Evolutionary conservation across 345 rosid genomes (phyloP).

Genomic region (Pistacia atlantica): DNA sequence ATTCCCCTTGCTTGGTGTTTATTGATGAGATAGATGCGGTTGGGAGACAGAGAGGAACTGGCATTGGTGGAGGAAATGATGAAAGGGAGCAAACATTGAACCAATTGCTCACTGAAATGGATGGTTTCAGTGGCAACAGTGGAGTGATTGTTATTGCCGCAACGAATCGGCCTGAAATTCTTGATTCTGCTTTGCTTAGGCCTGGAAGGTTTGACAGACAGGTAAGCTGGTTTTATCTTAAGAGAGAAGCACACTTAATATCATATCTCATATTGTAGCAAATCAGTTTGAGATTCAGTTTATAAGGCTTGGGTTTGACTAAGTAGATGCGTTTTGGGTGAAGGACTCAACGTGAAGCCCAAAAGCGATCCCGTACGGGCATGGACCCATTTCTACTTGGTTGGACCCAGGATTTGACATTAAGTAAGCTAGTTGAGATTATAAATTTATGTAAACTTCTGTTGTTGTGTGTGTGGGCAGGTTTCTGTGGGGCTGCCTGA

Average conservation of each 20-base stretch:
- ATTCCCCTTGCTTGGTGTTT: conserved; percentile 71
- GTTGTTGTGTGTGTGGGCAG: conserved; percentile 26
- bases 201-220: conserved; percentile 81
- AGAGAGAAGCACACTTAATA: no score
- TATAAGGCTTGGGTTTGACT: no score
- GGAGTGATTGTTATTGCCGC: conserved; percentile 82
- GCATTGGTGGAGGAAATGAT: conserved; percentile 88
- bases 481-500: conserved; percentile 71
- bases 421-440: no score
- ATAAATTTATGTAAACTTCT: neutral
- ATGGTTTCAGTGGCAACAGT: conserved; percentile 62
- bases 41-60: conserved; percentile 80
- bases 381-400: no score
- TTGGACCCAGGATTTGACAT: no score
- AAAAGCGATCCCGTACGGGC: no score
- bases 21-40: conserved; percentile 88
- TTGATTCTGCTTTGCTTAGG: conserved; percentile 74
- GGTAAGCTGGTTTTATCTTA: conserved; percentile 26
- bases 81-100: conserved; percentile 85
- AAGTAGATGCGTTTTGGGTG: no score
- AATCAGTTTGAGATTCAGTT: no score
- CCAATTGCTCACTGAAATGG: conserved; percentile 79
- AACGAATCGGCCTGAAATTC: conserved; percentile 76
- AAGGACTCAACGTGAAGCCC: no score
- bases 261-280: no score